phyloP scores from a whole-genome alignment of 2,329 filamentous ascomycete species.

The Tolypocladium endophyticum region DNA sequence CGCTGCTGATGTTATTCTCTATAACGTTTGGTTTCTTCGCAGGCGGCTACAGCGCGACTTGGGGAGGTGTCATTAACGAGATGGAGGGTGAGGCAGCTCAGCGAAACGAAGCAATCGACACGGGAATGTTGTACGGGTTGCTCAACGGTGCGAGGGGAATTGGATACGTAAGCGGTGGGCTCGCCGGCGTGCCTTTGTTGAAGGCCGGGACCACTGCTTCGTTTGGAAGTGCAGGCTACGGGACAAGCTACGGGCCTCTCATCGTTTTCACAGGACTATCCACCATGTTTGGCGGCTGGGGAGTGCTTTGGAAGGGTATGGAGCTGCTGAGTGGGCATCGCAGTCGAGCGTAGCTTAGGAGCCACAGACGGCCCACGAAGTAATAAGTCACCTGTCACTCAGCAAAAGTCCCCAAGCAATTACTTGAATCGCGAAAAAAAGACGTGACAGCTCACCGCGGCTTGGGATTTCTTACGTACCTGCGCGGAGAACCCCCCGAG shows the following conservation, averaged over 20 bases:
- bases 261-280: conserved; percentile 9
- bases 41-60: background rate
- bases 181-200: conserved; percentile 5
- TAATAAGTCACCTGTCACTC: no score
- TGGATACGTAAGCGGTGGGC: conserved; percentile 2
- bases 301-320: conserved; percentile 1
- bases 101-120: background rate
- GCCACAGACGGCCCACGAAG: background rate
- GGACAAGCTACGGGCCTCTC: conserved; percentile 6
- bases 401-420: background rate
- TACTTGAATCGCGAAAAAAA: background rate
- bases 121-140: background rate
- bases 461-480: background rate
- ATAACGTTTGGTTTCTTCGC: background rate
- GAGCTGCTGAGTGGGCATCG: background rate
- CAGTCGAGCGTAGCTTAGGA: background rate
- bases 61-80: background rate
- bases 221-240: conserved; percentile 3
- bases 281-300: conserved; percentile 6
- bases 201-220: conserved; percentile 2
- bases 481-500: no score
- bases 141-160: background rate
- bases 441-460: background rate
- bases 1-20: background rate
- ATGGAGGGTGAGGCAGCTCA: background rate